A percentile compares a stretch with the other conserved stretches of the same genome.
These are phyloP conservation scores for Phaseolus coccineus DNA, from an alignment of 331 rosid genomes.

Conservation along the genomic window DNA sequence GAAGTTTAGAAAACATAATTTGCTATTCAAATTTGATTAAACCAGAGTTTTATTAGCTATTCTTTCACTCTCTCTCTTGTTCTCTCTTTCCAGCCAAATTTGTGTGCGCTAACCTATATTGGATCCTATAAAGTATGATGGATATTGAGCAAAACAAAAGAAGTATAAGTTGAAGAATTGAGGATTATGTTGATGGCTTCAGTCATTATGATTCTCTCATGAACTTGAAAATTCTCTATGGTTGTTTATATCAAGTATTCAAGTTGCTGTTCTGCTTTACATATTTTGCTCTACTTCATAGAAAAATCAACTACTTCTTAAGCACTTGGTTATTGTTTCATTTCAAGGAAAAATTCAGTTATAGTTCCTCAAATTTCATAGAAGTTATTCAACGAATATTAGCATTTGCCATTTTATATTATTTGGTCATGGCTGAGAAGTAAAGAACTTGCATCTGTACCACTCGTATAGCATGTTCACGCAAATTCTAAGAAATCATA, in stretches of 20 bases:
- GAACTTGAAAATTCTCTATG: not conserved
- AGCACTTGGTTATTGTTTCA: not conserved
- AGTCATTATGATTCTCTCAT: not conserved
- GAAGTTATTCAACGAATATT: not conserved
- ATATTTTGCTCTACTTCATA: conserved; percentile 10
- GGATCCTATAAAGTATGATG: not conserved
- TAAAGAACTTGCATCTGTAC: conserved; percentile 12
- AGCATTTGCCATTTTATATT: not conserved
- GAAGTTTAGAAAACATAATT: not conserved
- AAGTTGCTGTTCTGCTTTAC: not conserved
- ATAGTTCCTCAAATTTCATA: conserved; percentile 9
- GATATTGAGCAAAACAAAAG: not conserved
- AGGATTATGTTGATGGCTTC: not conserved
- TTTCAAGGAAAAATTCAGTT: conserved; percentile 17
- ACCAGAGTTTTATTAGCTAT: conserved; percentile 4
- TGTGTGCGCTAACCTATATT: not conserved
- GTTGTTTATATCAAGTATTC: not conserved
- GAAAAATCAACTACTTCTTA: not conserved
- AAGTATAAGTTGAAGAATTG: not conserved
- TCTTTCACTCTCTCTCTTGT: not conserved
- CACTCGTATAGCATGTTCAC: not conserved
- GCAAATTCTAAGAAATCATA: not conserved
- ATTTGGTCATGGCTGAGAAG: not conserved
- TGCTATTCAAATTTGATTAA: conserved; percentile 2
- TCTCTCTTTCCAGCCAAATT: not conserved